A percentile compares a stretch with the other conserved stretches of the same genome.
phyloP scores from a whole-genome alignment of 352 stramenopile species.

The Aphanomyces stellatus region DNA sequence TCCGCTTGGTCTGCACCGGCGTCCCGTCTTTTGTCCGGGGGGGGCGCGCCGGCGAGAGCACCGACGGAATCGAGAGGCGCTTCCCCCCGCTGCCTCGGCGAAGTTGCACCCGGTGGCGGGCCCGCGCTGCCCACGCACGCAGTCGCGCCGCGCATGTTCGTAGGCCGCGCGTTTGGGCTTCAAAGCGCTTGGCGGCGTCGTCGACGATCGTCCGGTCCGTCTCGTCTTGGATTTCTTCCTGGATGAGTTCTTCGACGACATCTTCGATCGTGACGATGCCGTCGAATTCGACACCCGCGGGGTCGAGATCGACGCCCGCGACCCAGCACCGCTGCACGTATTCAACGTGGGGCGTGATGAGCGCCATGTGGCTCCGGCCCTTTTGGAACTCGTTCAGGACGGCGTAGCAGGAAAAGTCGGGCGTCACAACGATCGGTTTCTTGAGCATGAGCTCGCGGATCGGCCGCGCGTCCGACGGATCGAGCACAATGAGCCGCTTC shows the following conservation, averaged over 20 bases:
- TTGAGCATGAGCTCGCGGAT: conserved; percentile 57
- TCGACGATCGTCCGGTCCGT: conserved; percentile 28
- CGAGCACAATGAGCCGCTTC: conserved; percentile 84
- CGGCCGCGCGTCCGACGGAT: conserved; percentile 62
- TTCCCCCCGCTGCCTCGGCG: neutral
- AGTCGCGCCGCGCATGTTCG: neutral
- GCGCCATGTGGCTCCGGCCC: conserved; percentile 69
- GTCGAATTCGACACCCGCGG: conserved; percentile 45
- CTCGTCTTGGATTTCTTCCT: conserved; percentile 89
- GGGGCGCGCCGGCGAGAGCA: no score
- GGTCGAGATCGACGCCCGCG: conserved; percentile 31
- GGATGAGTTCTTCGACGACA: conserved; percentile 85
- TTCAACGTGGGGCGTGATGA: conserved; percentile 54
- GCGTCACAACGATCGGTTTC: conserved; percentile 73
- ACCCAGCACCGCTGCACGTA: conserved; percentile 49
- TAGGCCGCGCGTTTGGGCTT: conserved; percentile 5
- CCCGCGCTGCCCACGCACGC: neutral
- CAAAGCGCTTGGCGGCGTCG: neutral
- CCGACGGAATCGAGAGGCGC: neutral
- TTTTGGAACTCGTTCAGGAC: conserved; percentile 90
- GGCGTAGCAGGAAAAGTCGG: conserved; percentile 74
- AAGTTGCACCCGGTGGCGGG: conserved; percentile 4
- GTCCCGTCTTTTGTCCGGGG: no score
- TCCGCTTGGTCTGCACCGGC: conserved; percentile 1
- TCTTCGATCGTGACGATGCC: conserved; percentile 90